Evolutionary conservation across 1,284 basidiomycete species (phyloP).

Genomic region (Rhodotorula sp.): DNA sequence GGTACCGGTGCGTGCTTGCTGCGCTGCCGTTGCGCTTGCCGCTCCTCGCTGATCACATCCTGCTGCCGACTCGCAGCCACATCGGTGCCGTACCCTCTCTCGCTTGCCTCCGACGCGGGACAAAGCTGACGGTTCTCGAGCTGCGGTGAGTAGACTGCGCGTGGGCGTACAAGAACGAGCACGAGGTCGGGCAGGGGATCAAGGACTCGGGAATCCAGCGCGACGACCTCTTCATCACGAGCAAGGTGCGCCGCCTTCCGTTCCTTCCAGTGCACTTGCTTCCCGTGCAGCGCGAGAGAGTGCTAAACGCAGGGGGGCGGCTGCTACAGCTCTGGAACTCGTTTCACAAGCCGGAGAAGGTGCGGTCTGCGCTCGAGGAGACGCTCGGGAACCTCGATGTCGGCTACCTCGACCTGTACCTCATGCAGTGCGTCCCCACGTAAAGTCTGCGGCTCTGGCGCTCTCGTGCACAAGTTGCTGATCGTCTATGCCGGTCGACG

Average conservation of each 20-base stretch:
- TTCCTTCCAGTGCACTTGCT: background rate
- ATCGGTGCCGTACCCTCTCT: background rate
- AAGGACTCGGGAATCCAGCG: conserved; percentile 62
- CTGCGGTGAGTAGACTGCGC: conserved; percentile 60
- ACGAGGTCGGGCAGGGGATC: conserved; percentile 80
- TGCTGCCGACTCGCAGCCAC: background rate
- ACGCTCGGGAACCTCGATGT: conserved; percentile 70
- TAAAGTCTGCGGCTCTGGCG: background rate
- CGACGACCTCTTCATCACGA: conserved; percentile 68
- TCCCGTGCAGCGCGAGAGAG: background rate
- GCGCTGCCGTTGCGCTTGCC: too few relatives aligned
- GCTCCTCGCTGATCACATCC: background rate
- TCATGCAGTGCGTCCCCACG: conserved; percentile 75
- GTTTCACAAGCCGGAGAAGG: conserved; percentile 58
- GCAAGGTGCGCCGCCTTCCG: conserved; percentile 50
- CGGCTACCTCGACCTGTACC: conserved; percentile 75
- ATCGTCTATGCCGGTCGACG: background rate
- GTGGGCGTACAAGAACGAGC: conserved; percentile 76
- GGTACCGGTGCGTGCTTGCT: conserved; percentile 30
- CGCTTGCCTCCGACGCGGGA: too few relatives aligned
- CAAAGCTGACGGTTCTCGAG: background rate
- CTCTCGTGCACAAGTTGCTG: background rate
- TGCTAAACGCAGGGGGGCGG: too few relatives aligned
- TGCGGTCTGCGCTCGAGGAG: conserved; percentile 67
- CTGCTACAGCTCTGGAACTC: conserved; percentile 65